Conservation (phyloP, 331 rosid genomes). For the Quercus tomentella region DNA sequence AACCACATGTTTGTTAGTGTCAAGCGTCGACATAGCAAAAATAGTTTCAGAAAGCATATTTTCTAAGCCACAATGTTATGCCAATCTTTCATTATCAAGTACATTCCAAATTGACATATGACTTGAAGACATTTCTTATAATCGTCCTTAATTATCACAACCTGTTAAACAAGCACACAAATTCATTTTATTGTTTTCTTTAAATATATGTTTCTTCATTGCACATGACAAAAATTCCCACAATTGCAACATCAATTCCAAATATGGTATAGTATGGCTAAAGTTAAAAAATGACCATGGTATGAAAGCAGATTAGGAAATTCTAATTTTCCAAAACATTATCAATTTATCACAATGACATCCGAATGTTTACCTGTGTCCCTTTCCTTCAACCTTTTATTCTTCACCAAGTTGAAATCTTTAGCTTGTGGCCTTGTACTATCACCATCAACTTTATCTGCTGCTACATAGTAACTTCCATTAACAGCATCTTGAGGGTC, state of each 20-base stretch:
- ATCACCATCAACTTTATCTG: slow-evolving; percentile 10
- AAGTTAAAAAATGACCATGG: not conserved
- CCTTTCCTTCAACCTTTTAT: slow-evolving; percentile 43
- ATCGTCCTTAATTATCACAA: no score
- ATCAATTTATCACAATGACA: not conserved
- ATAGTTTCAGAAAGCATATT: not conserved
- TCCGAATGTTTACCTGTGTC: slow-evolving; percentile 26
- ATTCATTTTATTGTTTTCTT: not conserved
- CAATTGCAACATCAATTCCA: not conserved
- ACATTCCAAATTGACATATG: not conserved
- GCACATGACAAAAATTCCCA: not conserved
- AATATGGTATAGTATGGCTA: not conserved
- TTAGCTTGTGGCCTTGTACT: slow-evolving; percentile 15
- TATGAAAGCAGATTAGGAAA: not conserved
- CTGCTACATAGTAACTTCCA: slow-evolving; percentile 15
- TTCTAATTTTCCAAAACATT: not conserved
- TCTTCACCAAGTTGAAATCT: slow-evolving; percentile 30
- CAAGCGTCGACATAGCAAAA: no score
- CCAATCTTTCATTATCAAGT: not conserved
- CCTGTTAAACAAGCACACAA: no score
- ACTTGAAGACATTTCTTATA: not conserved
- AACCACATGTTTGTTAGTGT: not conserved
- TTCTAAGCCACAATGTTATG: not conserved
- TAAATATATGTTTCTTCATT: not conserved
- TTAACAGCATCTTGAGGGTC: slow-evolving; percentile 27